These are phyloP conservation scores for Paragyromitra xinjiangensis DNA, from an alignment of 495 filamentous ascomycete species.

Conservation along the genomic window DNA sequence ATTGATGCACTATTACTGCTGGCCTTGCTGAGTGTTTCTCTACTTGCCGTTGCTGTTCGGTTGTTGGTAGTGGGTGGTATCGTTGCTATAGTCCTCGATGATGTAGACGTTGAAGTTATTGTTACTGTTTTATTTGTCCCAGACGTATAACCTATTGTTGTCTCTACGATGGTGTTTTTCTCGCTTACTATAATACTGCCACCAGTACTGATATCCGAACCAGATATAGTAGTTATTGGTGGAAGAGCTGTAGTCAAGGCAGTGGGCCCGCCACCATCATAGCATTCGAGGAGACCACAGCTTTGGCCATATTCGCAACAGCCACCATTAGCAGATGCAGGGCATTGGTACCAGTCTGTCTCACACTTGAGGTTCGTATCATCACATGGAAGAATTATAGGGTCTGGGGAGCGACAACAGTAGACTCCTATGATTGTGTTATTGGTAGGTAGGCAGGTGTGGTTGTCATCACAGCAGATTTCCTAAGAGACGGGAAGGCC, in stretches of 20 bases:
- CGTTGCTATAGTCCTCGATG: background rate
- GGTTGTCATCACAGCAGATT: constrained; percentile 45
- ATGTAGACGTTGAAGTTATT: constrained; percentile 22
- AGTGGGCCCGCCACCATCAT: constrained; percentile 21
- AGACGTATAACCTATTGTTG: constrained; percentile 12
- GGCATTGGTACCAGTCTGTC: constrained; percentile 82
- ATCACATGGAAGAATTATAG: constrained; percentile 33
- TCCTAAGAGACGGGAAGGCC: constrained; percentile 31
- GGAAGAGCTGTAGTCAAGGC: background rate
- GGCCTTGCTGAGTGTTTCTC: background rate
- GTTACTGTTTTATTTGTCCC: constrained; percentile 19
- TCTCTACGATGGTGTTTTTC: background rate
- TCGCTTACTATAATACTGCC: background rate
- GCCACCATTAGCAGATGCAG: constrained; percentile 69
- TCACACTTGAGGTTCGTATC: constrained; percentile 62
- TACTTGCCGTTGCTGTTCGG: background rate
- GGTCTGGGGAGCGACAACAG: constrained; percentile 46
- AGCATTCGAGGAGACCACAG: constrained; percentile 36
- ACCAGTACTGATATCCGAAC: background rate
- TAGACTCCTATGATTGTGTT: constrained; percentile 46
- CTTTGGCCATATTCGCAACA: constrained; percentile 66
- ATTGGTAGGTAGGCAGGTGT: constrained; percentile 50
- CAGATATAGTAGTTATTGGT: background rate
- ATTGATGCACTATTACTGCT: background rate
- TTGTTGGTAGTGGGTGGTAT: background rate